Percentiles rank a stretch among this genome's conserved stretches.
Evolutionary conservation across 345 rosid genomes (phyloP).

Genomic region (Xanthoceras sorbifolium): DNA sequence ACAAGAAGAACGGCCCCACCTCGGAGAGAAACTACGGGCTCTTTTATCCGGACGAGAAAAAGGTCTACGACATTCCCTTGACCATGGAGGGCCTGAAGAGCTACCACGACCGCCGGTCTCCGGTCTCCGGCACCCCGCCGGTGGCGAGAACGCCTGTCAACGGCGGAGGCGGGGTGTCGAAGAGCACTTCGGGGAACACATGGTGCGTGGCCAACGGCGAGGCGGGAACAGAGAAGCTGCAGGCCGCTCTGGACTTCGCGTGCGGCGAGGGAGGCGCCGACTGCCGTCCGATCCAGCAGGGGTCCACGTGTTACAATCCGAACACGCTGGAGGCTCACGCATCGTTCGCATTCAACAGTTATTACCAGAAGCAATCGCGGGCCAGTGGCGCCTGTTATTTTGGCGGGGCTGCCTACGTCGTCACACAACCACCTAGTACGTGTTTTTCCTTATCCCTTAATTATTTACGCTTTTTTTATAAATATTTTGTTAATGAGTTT

Average conservation of each 20-base stretch:
- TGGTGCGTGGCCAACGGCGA: slow-evolving; percentile 89
- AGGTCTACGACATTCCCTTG: slow-evolving; percentile 83
- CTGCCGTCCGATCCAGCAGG: slow-evolving; percentile 75
- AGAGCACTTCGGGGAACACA: slow-evolving; percentile 54
- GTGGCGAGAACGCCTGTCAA: slow-evolving; percentile 27
- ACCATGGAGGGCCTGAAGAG: slow-evolving; percentile 57
- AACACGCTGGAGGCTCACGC: slow-evolving; percentile 87
- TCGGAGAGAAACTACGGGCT: slow-evolving; percentile 96
- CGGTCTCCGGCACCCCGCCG: slow-evolving; percentile 26
- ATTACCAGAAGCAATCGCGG: slow-evolving; percentile 75
- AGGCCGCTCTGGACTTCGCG: slow-evolving; percentile 73
- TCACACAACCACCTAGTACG: slow-evolving; percentile 80
- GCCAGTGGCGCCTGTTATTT: slow-evolving; percentile 75
- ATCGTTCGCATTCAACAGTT: slow-evolving; percentile 93
- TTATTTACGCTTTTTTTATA: too few relatives aligned
- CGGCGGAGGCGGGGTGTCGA: slow-evolving; percentile 47
- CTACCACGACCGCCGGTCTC: slow-evolving; percentile 42
- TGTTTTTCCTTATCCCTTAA: slow-evolving; percentile 29
- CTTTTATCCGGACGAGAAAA: slow-evolving; percentile 71
- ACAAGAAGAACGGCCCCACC: slow-evolving; percentile 72
- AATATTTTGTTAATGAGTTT: not conserved
- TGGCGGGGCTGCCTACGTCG: slow-evolving; percentile 87
- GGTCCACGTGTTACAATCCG: slow-evolving; percentile 70
- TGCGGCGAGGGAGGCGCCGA: slow-evolving; percentile 94
- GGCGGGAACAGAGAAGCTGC: slow-evolving; percentile 60